A percentile compares a stretch with the other conserved stretches of the same genome.
Conservation (phyloP, 2,329 filamentous ascomycete species). For the Calonectria multiphialidica region DNA sequence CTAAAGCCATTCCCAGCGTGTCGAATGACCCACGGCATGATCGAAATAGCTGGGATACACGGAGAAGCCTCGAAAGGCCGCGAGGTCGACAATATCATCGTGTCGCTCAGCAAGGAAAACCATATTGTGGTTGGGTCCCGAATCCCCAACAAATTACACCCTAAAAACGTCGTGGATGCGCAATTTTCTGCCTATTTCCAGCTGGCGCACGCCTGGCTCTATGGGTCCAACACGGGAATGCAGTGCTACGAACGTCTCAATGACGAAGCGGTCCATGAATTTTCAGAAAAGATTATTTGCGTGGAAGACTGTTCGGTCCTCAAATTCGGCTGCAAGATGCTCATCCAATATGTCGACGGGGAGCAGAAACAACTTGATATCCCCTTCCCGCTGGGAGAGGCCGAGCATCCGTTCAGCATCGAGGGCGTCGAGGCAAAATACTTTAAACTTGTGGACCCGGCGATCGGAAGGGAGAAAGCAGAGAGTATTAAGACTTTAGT, state of each 20-base stretch:
- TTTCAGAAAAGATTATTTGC: constrained; percentile 12
- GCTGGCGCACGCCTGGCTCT: constrained; percentile 14
- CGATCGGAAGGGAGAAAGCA: background rate
- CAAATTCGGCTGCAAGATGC: background rate
- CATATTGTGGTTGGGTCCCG: background rate
- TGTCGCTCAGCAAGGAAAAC: constrained; percentile 3
- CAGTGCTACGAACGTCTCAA: background rate
- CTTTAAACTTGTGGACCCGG: background rate
- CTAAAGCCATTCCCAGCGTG: constrained; percentile 19
- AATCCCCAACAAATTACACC: constrained; percentile 17
- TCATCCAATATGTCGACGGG: background rate
- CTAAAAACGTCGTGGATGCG: constrained; percentile 18
- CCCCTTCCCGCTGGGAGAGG: background rate
- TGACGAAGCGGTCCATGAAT: background rate
- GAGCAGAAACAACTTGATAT: background rate
- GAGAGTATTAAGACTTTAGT: background rate
- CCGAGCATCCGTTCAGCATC: background rate
- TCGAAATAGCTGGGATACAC: background rate
- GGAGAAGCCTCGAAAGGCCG: background rate
- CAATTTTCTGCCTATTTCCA: constrained; percentile 24
- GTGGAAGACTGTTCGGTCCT: background rate
- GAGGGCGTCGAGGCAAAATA: background rate
- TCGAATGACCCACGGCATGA: constrained; percentile 15
- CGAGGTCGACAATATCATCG: background rate
- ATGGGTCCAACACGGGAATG: constrained; percentile 1